These are phyloP conservation scores for Aspergillus niger DNA, from an alignment of 2,329 filamentous ascomycete species.

Conservation along the genomic window DNA sequence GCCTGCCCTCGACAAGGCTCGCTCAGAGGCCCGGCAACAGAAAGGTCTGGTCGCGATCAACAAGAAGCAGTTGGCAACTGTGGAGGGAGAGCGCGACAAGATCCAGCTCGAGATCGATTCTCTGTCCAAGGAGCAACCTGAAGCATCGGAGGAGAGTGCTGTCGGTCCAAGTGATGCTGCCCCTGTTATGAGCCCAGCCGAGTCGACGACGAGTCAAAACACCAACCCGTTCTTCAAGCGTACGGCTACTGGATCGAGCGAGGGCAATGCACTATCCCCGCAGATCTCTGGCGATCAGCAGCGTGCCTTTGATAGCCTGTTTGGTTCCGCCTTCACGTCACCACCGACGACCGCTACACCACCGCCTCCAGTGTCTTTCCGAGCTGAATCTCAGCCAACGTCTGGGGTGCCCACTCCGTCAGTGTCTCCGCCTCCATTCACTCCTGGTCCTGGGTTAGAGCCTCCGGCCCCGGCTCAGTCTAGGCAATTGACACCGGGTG, in stretches of 20 bases:
- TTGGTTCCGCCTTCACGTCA: slow-evolving; percentile 67
- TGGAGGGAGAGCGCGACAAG: slow-evolving; percentile 85
- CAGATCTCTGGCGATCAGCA: slow-evolving; percentile 52
- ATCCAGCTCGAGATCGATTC: slow-evolving; percentile 75
- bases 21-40: slow-evolving; percentile 87
- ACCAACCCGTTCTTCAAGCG: slow-evolving; percentile 95
- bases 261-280: slow-evolving; percentile 52
- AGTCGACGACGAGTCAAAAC: slow-evolving; percentile 63
- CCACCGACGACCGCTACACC: slow-evolving; percentile 43
- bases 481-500: slow-evolving; percentile 74
- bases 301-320: slow-evolving; percentile 81
- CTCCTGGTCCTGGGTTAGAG: slow-evolving; percentile 26
- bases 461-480: slow-evolving; percentile 69
- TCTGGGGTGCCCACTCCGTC: slow-evolving; percentile 61
- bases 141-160: slow-evolving; percentile 57
- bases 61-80: slow-evolving; percentile 92
- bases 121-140: slow-evolving; percentile 61
- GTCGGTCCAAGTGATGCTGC: slow-evolving; percentile 41
- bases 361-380: slow-evolving; percentile 63
- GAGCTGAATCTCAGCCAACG: slow-evolving; percentile 53
- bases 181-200: slow-evolving; percentile 67
- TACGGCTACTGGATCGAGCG: slow-evolving; percentile 50
- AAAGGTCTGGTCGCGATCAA: slow-evolving; percentile 97
- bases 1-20: slow-evolving; percentile 89
- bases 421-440: slow-evolving; percentile 56